Evolutionary conservation across 768 basidiomycete species (phyloP).

Genomic region (Pisolithus tinctorius): DNA sequence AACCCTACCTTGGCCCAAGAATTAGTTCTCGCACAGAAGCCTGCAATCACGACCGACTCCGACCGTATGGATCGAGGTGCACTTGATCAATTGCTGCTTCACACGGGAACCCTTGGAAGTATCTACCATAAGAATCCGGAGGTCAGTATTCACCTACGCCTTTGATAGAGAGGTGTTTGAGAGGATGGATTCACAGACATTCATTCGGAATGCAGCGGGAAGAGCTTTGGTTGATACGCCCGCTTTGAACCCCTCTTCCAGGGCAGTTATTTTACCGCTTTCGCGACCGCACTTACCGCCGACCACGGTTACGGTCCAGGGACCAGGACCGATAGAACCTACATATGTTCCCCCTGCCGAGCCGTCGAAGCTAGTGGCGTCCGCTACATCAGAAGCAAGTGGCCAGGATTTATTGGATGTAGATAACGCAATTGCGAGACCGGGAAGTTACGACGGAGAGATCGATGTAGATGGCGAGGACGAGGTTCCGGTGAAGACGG

Average conservation of each 20-base stretch:
- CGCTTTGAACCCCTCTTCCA: slow-evolving; percentile 79
- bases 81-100: slow-evolving; percentile 87
- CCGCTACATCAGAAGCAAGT: slow-evolving; percentile 19
- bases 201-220: slow-evolving; percentile 84
- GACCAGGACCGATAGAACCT: slow-evolving; percentile 41
- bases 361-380: slow-evolving; percentile 26
- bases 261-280: slow-evolving; percentile 60
- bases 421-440: slow-evolving; percentile 3
- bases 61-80: slow-evolving; percentile 97
- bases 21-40: slow-evolving; percentile 89
- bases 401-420: slow-evolving; percentile 13
- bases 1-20: slow-evolving; percentile 85
- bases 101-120: slow-evolving; percentile 89
- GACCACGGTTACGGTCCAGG: slow-evolving; percentile 42
- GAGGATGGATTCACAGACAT: slow-evolving; percentile 49
- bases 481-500: slow-evolving; percentile 23
- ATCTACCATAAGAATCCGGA: slow-evolving; percentile 99
- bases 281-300: slow-evolving; percentile 44
- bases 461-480: slow-evolving; percentile 31
- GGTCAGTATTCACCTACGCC: slow-evolving; percentile 33
- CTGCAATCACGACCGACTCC: slow-evolving; percentile 95
- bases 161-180: slow-evolving; percentile 8
- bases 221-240: slow-evolving; percentile 83
- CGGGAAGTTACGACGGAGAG: slow-evolving; percentile 10
- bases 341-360: slow-evolving; percentile 19